Percentiles rank a stretch among this genome's conserved stretches.
Conservation (phyloP, 139 green algal genomes). For the Picochlorum sp. region DNA sequence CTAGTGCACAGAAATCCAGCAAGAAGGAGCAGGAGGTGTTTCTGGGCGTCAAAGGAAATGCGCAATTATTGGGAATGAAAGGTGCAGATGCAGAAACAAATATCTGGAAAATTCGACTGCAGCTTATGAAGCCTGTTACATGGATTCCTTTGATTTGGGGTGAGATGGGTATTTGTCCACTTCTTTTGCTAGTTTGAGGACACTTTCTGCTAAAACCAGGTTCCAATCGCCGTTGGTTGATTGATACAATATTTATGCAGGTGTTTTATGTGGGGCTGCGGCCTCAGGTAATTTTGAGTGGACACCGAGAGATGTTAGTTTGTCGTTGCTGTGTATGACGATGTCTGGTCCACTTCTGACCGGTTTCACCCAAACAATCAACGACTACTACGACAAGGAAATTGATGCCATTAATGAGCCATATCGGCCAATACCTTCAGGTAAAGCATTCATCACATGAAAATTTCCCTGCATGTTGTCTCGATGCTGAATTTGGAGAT, state of each 20-base stretch:
- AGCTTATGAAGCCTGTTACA: constrained; percentile 98
- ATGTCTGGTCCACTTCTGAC: constrained; percentile 93
- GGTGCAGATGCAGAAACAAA: constrained; percentile 64
- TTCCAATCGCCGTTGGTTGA: neutral
- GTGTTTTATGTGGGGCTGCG: constrained; percentile 90
- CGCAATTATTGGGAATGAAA: constrained; percentile 82
- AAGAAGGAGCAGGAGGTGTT: constrained; percentile 35
- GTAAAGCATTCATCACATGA: no score
- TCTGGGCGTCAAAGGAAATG: constrained; percentile 25
- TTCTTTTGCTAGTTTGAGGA: neutral
- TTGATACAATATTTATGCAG: no score
- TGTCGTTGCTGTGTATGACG: constrained; percentile 82
- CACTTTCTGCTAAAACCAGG: neutral
- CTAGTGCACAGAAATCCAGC: constrained; percentile 21
- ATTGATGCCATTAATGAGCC: constrained; percentile 99
- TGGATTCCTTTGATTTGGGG: constrained; percentile 98
- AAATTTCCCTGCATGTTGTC: neutral
- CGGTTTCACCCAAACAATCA: constrained; percentile 98
- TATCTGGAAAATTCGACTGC: constrained; percentile 94
- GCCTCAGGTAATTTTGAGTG: constrained; percentile 88
- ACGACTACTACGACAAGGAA: constrained; percentile 96
- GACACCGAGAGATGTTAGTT: constrained; percentile 60
- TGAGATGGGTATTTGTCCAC: constrained; percentile 11
- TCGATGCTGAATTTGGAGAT: neutral
- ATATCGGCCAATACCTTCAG: constrained; percentile 94